Evolutionary conservation across 148 eudicot genomes (phyloP).

Genomic region (Rhododendron vialii): DNA sequence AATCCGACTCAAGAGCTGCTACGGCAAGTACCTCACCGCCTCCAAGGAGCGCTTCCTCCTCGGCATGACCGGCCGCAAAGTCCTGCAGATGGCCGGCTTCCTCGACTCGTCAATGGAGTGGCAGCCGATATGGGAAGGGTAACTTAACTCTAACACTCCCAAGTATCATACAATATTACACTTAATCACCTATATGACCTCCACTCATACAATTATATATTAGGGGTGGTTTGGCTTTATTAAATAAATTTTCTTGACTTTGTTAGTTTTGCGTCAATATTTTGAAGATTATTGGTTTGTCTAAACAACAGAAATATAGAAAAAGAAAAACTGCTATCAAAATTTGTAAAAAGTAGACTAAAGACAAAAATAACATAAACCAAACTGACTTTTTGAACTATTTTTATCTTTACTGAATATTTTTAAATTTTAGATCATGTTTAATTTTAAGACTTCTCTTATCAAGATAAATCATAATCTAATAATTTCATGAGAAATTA

Average conservation of each 20-base stretch:
- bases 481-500: background rate
- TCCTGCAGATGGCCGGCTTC: slow-evolving; percentile 23
- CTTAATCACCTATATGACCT: background rate
- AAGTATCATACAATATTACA: background rate
- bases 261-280: background rate
- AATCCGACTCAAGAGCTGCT: slow-evolving; percentile 51
- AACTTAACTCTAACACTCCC: background rate
- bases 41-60: slow-evolving; percentile 43
- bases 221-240: no score
- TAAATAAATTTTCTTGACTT: background rate
- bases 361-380: background rate
- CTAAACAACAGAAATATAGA: no score
- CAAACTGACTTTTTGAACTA: no score
- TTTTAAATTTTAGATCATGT: background rate
- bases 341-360: background rate
- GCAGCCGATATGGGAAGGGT: slow-evolving; percentile 40
- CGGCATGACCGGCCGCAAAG: slow-evolving; percentile 50
- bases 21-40: slow-evolving; percentile 39
- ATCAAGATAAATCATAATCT: no score
- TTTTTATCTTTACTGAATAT: background rate
- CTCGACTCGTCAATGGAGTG: slow-evolving; percentile 38
- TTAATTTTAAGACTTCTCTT: background rate
- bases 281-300: background rate
- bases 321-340: background rate
- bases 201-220: background rate